These are phyloP conservation scores for Rhytidhysteron rufulum DNA, from an alignment of 2,329 filamentous ascomycete genomes.

Conservation along the genomic window DNA sequence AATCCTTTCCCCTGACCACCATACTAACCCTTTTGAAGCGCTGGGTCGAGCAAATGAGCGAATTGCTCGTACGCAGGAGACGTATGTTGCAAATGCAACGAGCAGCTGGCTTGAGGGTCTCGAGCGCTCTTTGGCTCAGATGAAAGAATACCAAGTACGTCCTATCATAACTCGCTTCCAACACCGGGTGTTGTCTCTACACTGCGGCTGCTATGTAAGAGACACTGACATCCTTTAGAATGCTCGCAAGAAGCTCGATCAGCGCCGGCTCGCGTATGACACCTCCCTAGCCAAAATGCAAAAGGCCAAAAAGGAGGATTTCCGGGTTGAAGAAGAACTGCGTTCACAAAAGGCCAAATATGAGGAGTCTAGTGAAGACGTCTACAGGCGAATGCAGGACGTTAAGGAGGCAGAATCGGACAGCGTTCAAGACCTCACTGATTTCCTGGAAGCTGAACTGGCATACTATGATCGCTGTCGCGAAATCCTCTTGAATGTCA, in stretches of 20 bases:
- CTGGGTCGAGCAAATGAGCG: constrained; percentile 86
- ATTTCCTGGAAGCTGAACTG: constrained; percentile 84
- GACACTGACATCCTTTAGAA: constrained; percentile 44
- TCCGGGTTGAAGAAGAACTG: constrained; percentile 87
- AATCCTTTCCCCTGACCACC: neutral
- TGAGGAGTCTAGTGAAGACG: constrained; percentile 90
- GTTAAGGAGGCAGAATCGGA: constrained; percentile 90
- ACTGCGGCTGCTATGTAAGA: neutral
- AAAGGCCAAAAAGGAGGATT: constrained; percentile 91
- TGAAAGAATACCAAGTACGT: constrained; percentile 94
- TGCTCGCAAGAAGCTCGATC: constrained; percentile 91
- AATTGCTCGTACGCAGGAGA: constrained; percentile 79
- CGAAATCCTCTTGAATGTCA: constrained; percentile 71
- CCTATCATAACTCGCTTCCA: no score
- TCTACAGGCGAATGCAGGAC: constrained; percentile 88
- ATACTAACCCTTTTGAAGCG: constrained; percentile 43
- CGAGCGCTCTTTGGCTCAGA: constrained; percentile 83
- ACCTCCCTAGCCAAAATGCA: constrained; percentile 85
- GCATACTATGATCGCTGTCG: constrained; percentile 88
- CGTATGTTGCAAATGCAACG: constrained; percentile 72
- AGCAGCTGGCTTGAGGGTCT: constrained; percentile 87
- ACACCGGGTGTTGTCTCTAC: no score
- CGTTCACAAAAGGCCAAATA: constrained; percentile 91
- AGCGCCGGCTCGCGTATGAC: constrained; percentile 83
- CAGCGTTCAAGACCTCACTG: constrained; percentile 71